A percentile compares a stretch with the other conserved stretches of the same genome.
Evolutionary conservation across 1,284 basidiomycete genomes (phyloP).

Genomic region (Ceratobasidium sp.): DNA sequence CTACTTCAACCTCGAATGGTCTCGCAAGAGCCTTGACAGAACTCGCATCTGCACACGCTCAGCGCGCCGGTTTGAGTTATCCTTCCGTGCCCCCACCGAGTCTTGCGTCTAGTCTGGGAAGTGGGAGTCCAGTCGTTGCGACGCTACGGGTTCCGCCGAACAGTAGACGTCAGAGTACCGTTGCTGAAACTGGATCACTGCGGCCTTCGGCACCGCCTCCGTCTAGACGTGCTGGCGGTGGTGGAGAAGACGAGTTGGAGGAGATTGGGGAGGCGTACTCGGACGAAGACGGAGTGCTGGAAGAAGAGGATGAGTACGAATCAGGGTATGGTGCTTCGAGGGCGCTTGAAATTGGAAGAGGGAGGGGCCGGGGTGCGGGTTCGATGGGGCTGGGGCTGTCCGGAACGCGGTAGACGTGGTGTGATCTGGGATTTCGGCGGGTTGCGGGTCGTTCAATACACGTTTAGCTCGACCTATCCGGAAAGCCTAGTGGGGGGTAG

Average conservation of each 20-base stretch:
- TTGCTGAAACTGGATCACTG: conserved; percentile 72
- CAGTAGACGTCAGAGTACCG: conserved; percentile 58
- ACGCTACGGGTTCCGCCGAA: conserved; percentile 52
- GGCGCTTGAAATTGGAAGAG: conserved; percentile 18
- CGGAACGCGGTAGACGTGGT: conserved; percentile 10
- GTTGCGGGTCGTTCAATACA: no score
- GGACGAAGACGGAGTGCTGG: conserved; percentile 24
- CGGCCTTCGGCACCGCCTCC: conserved; percentile 50
- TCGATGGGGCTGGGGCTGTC: conserved; percentile 10
- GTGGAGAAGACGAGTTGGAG: conserved; percentile 63
- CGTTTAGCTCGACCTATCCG: no score
- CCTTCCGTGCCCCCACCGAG: conserved; percentile 78
- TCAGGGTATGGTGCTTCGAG: not conserved
- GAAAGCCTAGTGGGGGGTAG: no score
- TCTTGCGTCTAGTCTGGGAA: conserved; percentile 75
- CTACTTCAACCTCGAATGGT: conserved; percentile 72
- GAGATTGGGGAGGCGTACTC: conserved; percentile 44
- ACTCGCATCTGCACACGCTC: conserved; percentile 52
- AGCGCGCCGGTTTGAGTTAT: conserved; percentile 62
- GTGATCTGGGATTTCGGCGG: no score
- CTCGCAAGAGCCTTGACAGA: conserved; percentile 64
- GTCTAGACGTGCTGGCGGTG: conserved; percentile 49
- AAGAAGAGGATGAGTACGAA: conserved; percentile 26
- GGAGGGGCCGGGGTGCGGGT: not conserved
- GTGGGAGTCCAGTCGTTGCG: conserved; percentile 63